phyloP scores from a whole-genome alignment of 257 asterid genomes.

The Capsicum chinense region DNA sequence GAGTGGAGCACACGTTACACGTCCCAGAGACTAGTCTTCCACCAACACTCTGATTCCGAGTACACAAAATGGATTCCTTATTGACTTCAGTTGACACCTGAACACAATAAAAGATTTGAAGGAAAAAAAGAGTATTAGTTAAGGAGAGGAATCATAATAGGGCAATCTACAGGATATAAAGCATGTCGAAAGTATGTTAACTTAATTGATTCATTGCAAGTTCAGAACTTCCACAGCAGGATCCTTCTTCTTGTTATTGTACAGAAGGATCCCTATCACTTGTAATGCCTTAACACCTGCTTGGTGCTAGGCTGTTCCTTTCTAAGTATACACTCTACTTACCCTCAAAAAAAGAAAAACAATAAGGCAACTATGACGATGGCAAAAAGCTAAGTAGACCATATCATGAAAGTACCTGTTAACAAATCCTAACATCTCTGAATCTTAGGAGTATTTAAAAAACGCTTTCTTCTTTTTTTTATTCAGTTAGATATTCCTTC shows the following conservation, averaged over 20 bases:
- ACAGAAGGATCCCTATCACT: neutral
- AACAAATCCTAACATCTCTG: slow-evolving; percentile 5
- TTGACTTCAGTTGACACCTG: slow-evolving; percentile 56
- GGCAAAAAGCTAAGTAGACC: neutral
- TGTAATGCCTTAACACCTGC: neutral
- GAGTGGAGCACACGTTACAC: slow-evolving; percentile 72
- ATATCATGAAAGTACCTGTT: neutral
- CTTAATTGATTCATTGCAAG: slow-evolving; percentile 22
- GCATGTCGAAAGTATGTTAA: slow-evolving; percentile 6
- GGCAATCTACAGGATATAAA: slow-evolving; percentile 2
- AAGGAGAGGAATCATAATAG: slow-evolving; percentile 20
- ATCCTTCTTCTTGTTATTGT: neutral
- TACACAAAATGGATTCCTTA: slow-evolving; percentile 38
- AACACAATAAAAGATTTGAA: slow-evolving; percentile 32
- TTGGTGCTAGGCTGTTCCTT: neutral
- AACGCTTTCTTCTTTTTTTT: neutral
- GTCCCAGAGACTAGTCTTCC: slow-evolving; percentile 51
- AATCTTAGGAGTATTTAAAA: neutral
- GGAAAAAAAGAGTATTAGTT: neutral
- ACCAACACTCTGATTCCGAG: slow-evolving; percentile 45
- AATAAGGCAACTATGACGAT: neutral
- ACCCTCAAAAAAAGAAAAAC: neutral
- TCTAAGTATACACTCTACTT: neutral
- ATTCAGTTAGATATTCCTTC: neutral
- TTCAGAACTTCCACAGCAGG: slow-evolving; percentile 13